A percentile compares a stretch with the other conserved stretches of the same genome.
Conservation (phyloP, 345 rosid genomes). For the Kernera saxatilis region DNA sequence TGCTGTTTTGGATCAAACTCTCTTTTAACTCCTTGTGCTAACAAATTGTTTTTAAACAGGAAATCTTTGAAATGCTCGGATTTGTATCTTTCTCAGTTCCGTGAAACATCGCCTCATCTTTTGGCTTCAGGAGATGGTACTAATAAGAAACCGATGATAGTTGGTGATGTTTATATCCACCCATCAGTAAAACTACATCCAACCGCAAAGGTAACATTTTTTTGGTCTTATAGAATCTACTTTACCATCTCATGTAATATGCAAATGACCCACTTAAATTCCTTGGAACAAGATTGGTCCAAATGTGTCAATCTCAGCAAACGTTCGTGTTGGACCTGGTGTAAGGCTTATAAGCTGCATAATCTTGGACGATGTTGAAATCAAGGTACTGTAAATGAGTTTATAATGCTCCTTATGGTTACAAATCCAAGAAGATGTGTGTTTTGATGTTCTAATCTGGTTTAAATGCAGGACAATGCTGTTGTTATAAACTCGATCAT, state of each 20-base stretch:
- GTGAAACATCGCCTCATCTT: slow-evolving; percentile 47
- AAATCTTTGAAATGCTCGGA: slow-evolving; percentile 68
- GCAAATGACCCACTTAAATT: background rate
- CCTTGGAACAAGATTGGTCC: slow-evolving; percentile 66
- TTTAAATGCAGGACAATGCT: slow-evolving; percentile 56
- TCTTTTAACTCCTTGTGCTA: background rate
- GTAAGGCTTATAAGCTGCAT: slow-evolving; percentile 80
- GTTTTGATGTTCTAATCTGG: background rate
- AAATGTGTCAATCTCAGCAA: slow-evolving; percentile 79
- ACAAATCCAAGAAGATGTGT: background rate
- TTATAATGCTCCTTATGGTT: background rate
- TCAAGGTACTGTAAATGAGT: slow-evolving; percentile 36
- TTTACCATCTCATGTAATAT: background rate
- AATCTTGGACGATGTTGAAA: slow-evolving; percentile 66
- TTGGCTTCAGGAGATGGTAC: slow-evolving; percentile 58
- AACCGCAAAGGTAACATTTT: slow-evolving; percentile 59
- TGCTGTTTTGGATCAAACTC: background rate
- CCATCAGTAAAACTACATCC: slow-evolving; percentile 86
- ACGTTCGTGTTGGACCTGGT: slow-evolving; percentile 87
- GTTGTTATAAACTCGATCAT: slow-evolving; percentile 64
- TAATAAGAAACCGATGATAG: slow-evolving; percentile 39
- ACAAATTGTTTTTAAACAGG: slow-evolving; percentile 27
- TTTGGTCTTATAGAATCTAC: background rate
- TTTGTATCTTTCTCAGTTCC: slow-evolving; percentile 62
- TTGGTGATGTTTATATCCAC: slow-evolving; percentile 74